These are phyloP conservation scores for Ophiognomonia clavigignenti-juglandacearum DNA, from an alignment of 2,329 filamentous ascomycete species.

Conservation along the genomic window DNA sequence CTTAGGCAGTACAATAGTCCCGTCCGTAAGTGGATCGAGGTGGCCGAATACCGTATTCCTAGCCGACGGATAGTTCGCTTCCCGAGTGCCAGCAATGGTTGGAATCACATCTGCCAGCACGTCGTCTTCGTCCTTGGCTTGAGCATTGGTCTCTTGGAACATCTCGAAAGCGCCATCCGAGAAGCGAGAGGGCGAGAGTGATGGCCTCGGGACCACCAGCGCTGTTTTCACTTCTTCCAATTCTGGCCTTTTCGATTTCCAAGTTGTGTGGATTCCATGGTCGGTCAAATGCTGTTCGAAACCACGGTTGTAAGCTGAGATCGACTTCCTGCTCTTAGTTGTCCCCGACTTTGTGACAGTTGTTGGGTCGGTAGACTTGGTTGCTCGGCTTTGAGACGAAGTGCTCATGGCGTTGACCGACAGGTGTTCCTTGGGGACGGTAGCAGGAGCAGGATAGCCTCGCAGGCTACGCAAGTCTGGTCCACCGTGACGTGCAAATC, in stretches of 20 bases:
- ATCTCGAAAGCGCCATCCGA: slow-evolving; percentile 23
- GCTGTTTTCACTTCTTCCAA: slow-evolving; percentile 25
- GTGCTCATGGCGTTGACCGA: slow-evolving; percentile 12
- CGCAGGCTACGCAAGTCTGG: slow-evolving; percentile 21
- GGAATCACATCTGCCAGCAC: slow-evolving; percentile 29
- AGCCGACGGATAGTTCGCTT: slow-evolving; percentile 21
- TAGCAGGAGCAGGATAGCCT: slow-evolving; percentile 12
- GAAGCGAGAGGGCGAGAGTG: slow-evolving; percentile 32
- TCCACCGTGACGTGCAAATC: slow-evolving; percentile 22
- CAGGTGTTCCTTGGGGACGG: neutral
- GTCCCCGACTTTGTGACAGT: slow-evolving; percentile 16
- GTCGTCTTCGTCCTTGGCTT: slow-evolving; percentile 30
- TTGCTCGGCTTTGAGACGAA: slow-evolving; percentile 14
- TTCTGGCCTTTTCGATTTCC: slow-evolving; percentile 26
- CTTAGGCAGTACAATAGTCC: neutral
- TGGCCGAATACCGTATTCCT: slow-evolving; percentile 27
- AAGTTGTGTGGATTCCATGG: slow-evolving; percentile 24
- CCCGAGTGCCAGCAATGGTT: slow-evolving; percentile 22
- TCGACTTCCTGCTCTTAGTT: slow-evolving; percentile 22
- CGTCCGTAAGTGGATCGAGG: neutral
- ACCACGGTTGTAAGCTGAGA: slow-evolving; percentile 26
- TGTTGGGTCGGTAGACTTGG: slow-evolving; percentile 17
- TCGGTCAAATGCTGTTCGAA: slow-evolving; percentile 34
- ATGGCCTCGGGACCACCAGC: slow-evolving; percentile 23
- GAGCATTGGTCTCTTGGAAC: slow-evolving; percentile 24